phyloP scores from a whole-genome alignment of 495 filamentous ascomycete species.

The Penicillium silybi region DNA sequence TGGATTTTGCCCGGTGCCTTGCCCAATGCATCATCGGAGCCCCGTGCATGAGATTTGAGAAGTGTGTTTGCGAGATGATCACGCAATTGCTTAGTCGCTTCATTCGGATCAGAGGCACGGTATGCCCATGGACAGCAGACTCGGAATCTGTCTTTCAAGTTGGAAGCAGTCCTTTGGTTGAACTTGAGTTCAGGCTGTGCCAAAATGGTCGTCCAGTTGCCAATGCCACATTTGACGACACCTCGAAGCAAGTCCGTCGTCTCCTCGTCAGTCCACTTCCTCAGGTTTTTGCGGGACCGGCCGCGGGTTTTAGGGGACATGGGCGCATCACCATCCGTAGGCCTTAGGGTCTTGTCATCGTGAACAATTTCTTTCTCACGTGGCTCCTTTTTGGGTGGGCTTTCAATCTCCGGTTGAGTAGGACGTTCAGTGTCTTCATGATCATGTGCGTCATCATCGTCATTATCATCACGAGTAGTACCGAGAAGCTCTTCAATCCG shows the following conservation, averaged over 20 bases:
- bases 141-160: constrained; percentile 82
- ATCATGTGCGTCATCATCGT: constrained; percentile 11
- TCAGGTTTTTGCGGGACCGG: constrained; percentile 45
- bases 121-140: constrained; percentile 67
- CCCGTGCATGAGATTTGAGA: constrained; percentile 30
- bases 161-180: constrained; percentile 68
- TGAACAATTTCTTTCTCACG: not conserved
- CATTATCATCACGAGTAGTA: constrained; percentile 26
- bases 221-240: constrained; percentile 76
- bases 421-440: constrained; percentile 8
- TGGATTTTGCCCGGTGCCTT: constrained; percentile 15
- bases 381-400: not conserved
- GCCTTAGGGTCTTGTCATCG: not conserved
- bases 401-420: constrained; percentile 6
- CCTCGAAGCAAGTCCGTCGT: constrained; percentile 72
- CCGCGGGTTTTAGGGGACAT: constrained; percentile 41
- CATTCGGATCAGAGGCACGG: constrained; percentile 41
- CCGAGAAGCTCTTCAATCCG: constrained; percentile 38
- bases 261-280: constrained; percentile 81
- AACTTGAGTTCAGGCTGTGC: constrained; percentile 70
- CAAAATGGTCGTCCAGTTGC: constrained; percentile 85
- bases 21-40: constrained; percentile 17
- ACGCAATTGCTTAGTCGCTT: constrained; percentile 43
- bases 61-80: constrained; percentile 39
- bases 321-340: constrained; percentile 23